Base-by-base conservation (phyloP, 306 rosid genomes). In the Quercus alba region DNA sequence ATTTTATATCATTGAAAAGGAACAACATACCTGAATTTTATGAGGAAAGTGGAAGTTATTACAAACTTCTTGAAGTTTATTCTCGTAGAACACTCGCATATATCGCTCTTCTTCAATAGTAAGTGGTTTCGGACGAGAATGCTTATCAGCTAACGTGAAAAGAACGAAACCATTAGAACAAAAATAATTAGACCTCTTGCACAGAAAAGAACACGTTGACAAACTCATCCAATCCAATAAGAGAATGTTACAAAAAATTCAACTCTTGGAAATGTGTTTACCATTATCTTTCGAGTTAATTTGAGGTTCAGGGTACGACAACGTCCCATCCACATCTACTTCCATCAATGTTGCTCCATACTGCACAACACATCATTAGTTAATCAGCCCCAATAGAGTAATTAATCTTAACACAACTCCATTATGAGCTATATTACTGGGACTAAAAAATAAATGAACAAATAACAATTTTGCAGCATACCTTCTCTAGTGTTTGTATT, bases 31-130 rank as follows among this genome's bases (percentile, higher is more conserved):
- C 97, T 95, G 98, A 79, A 95, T 90, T 89, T 93, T 95, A 86
- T 91, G 99, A 85, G 98, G 99, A 83, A 95, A 82, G 41, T 84
- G 88, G 56, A 89, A 89, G 75, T 93, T 95, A 78, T 90, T 95
- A 72, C 98, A 95, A 67, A 95, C 93, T 87, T 89, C 93, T 85
- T 87, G 93, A 63, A 89, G 85, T 74, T 87, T 89, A 66, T 83
- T 85, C 52, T 89, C 89, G 14, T 87, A 89, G 77, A 85, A 89
- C 21, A 85, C 89, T 30, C 86, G 78, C 84, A 89, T 87, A 75
- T 78, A 81, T 76, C 85, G 93, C 82, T 89, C 90, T 75, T 89
- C 93, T 46, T 89, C 93, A 58, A 87, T 77, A 81, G 72, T 90
- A 11, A 91, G 85, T 75, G 97, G 87, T 86, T 95, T 95, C 12